phyloP scores from a whole-genome alignment of 2,329 filamentous ascomycete species.

The Cordyceps pruinosa region DNA sequence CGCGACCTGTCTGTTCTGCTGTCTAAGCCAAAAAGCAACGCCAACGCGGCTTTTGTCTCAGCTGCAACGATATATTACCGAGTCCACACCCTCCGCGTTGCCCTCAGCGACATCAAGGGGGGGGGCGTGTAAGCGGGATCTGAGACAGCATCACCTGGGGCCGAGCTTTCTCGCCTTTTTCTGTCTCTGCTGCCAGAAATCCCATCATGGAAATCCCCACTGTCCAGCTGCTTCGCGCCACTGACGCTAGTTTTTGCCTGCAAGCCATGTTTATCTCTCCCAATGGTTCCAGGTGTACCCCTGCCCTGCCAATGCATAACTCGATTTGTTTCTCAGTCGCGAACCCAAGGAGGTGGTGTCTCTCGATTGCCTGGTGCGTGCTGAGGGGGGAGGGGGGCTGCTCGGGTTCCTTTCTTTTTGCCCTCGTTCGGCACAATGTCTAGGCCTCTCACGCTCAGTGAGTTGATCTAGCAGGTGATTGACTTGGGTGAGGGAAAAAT shows the following conservation, averaged over 20 bases:
- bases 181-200: background rate
- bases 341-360: too few species aligned
- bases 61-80: background rate
- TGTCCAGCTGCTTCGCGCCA: background rate
- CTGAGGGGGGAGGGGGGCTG: too few species aligned
- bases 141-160: conserved; percentile 1
- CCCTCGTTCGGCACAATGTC: background rate
- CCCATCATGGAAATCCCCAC: background rate
- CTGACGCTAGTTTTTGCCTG: background rate
- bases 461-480: too few species aligned
- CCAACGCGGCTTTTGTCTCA: background rate
- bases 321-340: too few species aligned
- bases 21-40: conserved; percentile 4
- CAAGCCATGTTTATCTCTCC: background rate
- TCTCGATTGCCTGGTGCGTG: too few species aligned
- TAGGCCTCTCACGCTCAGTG: too few species aligned
- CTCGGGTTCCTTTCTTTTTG: too few species aligned
- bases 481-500: background rate
- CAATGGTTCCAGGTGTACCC: background rate
- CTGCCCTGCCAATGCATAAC: background rate
- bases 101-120: background rate
- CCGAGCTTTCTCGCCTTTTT: background rate
- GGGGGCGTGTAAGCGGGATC: background rate
- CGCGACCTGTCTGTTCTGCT: background rate
- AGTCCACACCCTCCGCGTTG: background rate